Evolutionary conservation across 2,329 filamentous ascomycete species (phyloP).

Genomic region (Botrytis galanthina): DNA sequence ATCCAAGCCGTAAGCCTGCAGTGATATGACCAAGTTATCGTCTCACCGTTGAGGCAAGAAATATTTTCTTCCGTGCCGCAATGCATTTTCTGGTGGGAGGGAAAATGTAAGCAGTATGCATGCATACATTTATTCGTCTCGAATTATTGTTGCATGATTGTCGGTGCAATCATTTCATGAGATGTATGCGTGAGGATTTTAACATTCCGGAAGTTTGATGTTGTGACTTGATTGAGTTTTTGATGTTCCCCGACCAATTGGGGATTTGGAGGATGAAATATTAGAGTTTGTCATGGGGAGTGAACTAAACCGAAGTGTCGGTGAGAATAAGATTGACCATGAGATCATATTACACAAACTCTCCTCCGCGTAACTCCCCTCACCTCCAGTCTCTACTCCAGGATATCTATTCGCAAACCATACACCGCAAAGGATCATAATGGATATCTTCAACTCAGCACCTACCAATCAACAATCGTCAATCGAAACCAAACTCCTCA

Average conservation of each 20-base stretch:
- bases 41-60: constrained; percentile 1
- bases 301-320: not conserved
- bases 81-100: not conserved
- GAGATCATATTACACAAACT: not conserved
- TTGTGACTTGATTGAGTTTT: not conserved
- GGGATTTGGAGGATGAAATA: not conserved
- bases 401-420: not conserved
- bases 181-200: constrained; percentile 4
- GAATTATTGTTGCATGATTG: not conserved
- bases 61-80: constrained; percentile 8
- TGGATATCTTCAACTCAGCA: not conserved
- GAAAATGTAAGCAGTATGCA: constrained; percentile 8
- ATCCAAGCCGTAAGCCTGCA: constrained; percentile 16
- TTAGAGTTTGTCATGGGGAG: not conserved
- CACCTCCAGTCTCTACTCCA: not conserved
- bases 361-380: not conserved
- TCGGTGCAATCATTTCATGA: not conserved
- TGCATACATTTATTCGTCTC: not conserved
- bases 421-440: not conserved
- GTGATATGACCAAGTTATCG: constrained; percentile 3
- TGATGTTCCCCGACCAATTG: not conserved
- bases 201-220: not conserved
- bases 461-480: not conserved
- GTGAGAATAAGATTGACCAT: not conserved
- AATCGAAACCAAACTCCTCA: not conserved